Percentiles rank a stretch among this genome's conserved stretches.
Conservation (phyloP, 2,329 filamentous ascomycete genomes). For the Clonostachys chloroleuca region DNA sequence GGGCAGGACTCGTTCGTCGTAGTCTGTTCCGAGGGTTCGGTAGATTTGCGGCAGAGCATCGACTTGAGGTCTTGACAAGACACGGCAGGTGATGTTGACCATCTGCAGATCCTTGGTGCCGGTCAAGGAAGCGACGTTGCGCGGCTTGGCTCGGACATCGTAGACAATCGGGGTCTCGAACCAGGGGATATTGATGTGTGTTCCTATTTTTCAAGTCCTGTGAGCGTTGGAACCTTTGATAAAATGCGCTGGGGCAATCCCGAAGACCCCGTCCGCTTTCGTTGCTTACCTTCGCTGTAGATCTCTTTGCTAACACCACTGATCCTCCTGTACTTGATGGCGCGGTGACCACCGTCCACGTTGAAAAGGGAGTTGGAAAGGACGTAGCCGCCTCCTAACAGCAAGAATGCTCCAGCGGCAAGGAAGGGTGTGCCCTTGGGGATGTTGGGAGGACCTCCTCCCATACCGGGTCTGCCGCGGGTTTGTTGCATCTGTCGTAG, state of each 20-base stretch:
- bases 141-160: conserved; percentile 95
- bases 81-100: conserved; percentile 99
- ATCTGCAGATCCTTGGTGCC: conserved; percentile 99
- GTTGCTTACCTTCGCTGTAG: conserved; percentile 75
- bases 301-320: conserved; percentile 95
- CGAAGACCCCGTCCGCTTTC: too few species aligned
- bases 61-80: conserved; percentile 85
- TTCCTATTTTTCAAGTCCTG: conserved; percentile 52
- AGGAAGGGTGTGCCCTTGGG: conserved; percentile 32
- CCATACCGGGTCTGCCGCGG: conserved; percentile 34
- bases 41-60: conserved; percentile 94
- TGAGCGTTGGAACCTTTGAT: neutral
- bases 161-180: conserved; percentile 96
- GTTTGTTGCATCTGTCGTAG: conserved; percentile 43
- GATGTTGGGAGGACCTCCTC: conserved; percentile 34
- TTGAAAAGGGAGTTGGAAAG: conserved; percentile 64
- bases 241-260: too few species aligned
- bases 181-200: conserved; percentile 92
- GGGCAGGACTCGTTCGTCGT: conserved; percentile 93
- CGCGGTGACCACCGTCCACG: conserved; percentile 96
- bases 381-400: conserved; percentile 44
- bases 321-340: conserved; percentile 95
- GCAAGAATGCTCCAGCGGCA: conserved; percentile 32
- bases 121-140: conserved; percentile 93
- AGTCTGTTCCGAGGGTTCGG: conserved; percentile 89